phyloP scores from a whole-genome alignment of 345 rosid genomes.

The Clarkia xantiana region DNA sequence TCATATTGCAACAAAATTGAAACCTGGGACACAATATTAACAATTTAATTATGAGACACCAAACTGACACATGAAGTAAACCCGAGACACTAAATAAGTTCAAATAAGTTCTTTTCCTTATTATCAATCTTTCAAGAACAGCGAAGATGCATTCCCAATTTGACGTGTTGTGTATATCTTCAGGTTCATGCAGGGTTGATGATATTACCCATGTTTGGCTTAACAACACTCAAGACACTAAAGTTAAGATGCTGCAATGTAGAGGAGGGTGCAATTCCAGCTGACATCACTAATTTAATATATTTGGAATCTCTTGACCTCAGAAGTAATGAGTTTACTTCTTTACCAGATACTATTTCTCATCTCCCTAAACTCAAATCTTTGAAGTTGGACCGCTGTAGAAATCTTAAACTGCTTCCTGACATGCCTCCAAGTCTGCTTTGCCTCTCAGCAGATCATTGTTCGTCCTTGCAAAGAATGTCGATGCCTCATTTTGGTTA shows the following conservation, averaged over 20 bases:
- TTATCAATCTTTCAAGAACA: too few species aligned
- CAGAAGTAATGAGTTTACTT: constrained; percentile 5
- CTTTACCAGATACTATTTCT: constrained; percentile 5
- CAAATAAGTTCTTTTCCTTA: too few species aligned
- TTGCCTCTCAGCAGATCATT: background rate
- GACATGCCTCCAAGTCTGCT: constrained; percentile 4
- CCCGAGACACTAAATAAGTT: too few species aligned
- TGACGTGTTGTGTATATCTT: too few species aligned
- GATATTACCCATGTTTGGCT: constrained; percentile 4
- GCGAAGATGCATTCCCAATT: too few species aligned
- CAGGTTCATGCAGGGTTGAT: too few species aligned
- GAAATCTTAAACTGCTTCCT: constrained; percentile 4
- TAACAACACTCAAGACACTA: constrained; percentile 5
- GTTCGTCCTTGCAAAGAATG: constrained; percentile 3
- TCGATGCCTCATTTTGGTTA: background rate
- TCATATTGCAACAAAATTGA: too few species aligned
- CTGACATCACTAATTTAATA: constrained; percentile 1
- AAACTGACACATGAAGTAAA: too few species aligned
- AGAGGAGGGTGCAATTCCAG: constrained; percentile 8
- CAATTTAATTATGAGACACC: too few species aligned
- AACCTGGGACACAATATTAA: too few species aligned
- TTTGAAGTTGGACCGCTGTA: constrained; percentile 4
- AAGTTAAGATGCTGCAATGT: constrained; percentile 11
- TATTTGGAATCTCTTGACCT: background rate
- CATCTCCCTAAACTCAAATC: constrained; percentile 1